Evolutionary conservation across 192 early-diverging fungal species (phyloP), one percentile per base, ranked within the genome.

Genomic region (Chytriomyces sp.): DNA sequence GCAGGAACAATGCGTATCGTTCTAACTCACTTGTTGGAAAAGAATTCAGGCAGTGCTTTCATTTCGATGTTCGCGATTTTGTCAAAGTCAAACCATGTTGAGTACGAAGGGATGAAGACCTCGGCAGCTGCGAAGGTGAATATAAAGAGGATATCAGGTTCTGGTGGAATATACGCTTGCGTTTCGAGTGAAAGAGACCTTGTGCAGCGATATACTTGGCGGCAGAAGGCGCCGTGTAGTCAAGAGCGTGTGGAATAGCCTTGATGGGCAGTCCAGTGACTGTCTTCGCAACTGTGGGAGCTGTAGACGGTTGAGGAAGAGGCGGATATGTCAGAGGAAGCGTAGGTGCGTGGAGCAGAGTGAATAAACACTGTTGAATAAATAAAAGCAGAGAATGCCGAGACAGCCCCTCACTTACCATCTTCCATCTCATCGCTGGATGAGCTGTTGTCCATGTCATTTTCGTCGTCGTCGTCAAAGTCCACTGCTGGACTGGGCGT

Each of bases 1-100:
- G 35, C 35, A 35, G 35, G 35, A 35, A 35, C 35, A 35, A 1
- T 35, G 35, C 35, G 35, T 35, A 35, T 35, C 35, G 35, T 35
- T 35, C 35, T 35, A 35, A 35, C 35, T 35, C 35, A 35, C 35
- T 35, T 35, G 66, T 88, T 87, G 77, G 93, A 96, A 84, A 98
- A 98, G 80, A 99, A 99, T 84, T 99, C 98, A 50, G 96, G 97
- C 46, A 98, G 83, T 6, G 93, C 92, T 26, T 89, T 91, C 46
- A 89, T 85, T 82, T 99, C 98, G 69, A 95, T 93, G 59, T 94
- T 91, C 77, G 98, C 90, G 62, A 98, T 91, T 2, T 79, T 78
- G 16, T 83, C 73, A 72, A 97, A 86, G 66, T 91, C 86, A 79
- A 98, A 99, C 98, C 98, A 99, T 0, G 94, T 92, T 8, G 95